phyloP scores from a whole-genome alignment of 805 yeast genomes.

The Saturnispora bothae region DNA sequence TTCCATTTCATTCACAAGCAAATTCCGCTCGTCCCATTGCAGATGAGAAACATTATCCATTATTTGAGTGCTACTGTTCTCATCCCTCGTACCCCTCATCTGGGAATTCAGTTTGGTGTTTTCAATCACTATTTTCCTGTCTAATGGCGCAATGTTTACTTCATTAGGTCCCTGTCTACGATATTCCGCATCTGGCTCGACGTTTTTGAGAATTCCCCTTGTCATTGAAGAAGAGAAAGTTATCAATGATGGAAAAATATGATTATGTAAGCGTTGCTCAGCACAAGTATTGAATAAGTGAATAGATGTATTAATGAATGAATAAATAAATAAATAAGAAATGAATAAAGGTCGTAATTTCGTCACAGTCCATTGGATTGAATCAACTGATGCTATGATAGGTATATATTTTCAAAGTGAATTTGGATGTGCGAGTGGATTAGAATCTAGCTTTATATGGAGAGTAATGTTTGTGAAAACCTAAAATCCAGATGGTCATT shows the following conservation, averaged over 20 bases:
- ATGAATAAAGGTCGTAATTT: too few species aligned
- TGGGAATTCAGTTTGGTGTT: constrained; percentile 72
- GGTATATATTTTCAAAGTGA: too few species aligned
- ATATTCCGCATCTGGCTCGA: constrained; percentile 17
- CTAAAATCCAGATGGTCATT: too few species aligned
- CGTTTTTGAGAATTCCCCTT: constrained; percentile 27
- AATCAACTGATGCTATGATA: too few species aligned
- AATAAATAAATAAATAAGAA: too few species aligned
- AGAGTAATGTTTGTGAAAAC: too few species aligned
- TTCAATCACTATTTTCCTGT: constrained; percentile 61
- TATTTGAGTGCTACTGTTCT: constrained; percentile 25
- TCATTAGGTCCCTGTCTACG: constrained; percentile 14
- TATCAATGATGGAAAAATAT: not conserved
- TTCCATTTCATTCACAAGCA: constrained; percentile 64
- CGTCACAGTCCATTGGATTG: too few species aligned
- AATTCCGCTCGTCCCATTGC: constrained; percentile 79
- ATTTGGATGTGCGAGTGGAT: too few species aligned
- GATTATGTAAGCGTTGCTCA: too few species aligned
- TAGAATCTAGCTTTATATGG: too few species aligned
- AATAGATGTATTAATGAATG: not conserved
- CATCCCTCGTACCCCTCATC: constrained; percentile 22
- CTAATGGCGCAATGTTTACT: constrained; percentile 17
- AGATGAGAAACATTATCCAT: constrained; percentile 33
- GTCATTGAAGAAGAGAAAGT: constrained; percentile 17
- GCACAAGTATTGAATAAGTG: too few species aligned